Evolutionary conservation across 257 asterid genomes (phyloP).

Genomic region (Pogostemon cablin): DNA sequence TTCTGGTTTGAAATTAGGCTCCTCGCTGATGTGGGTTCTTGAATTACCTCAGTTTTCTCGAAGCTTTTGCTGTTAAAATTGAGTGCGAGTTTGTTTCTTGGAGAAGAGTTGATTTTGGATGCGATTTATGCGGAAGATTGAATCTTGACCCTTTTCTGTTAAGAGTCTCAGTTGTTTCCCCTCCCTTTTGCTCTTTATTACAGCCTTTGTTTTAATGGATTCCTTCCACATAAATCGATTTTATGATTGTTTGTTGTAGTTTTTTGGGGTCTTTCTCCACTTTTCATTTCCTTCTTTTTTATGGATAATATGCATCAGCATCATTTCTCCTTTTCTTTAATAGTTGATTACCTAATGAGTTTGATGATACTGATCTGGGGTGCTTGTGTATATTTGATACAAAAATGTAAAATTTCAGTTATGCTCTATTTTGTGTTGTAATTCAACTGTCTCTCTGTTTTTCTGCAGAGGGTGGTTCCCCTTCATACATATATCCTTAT

Average conservation of each 20-base stretch:
- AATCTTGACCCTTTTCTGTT: conserved; percentile 37
- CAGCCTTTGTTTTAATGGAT: conserved; percentile 26
- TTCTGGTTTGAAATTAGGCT: conserved; percentile 34
- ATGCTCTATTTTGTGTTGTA: conserved; percentile 21
- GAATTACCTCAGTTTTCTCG: not conserved
- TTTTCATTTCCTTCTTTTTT: conserved; percentile 38
- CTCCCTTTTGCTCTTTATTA: conserved; percentile 26
- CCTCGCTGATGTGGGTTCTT: conserved; percentile 25
- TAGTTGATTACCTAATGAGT: conserved; percentile 26
- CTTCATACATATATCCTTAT: conserved; percentile 85
- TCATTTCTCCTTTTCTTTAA: conserved; percentile 30
- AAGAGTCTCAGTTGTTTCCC: conserved; percentile 24
- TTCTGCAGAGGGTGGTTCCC: conserved; percentile 75
- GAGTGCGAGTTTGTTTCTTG: conserved; percentile 34
- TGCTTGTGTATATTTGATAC: conserved; percentile 28
- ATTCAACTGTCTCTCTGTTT: conserved; percentile 11
- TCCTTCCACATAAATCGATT: conserved; percentile 24
- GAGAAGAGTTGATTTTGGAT: conserved; percentile 18
- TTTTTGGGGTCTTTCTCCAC: conserved; percentile 33
- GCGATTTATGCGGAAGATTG: conserved; percentile 38
- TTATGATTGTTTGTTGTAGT: conserved; percentile 39
- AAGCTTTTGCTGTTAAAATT: conserved; percentile 16
- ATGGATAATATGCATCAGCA: conserved; percentile 39
- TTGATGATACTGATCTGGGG: conserved; percentile 32
- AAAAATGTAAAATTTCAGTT: conserved; percentile 1